phyloP scores from a whole-genome alignment of 345 rosid species.

The Hypericum androsaemum region DNA sequence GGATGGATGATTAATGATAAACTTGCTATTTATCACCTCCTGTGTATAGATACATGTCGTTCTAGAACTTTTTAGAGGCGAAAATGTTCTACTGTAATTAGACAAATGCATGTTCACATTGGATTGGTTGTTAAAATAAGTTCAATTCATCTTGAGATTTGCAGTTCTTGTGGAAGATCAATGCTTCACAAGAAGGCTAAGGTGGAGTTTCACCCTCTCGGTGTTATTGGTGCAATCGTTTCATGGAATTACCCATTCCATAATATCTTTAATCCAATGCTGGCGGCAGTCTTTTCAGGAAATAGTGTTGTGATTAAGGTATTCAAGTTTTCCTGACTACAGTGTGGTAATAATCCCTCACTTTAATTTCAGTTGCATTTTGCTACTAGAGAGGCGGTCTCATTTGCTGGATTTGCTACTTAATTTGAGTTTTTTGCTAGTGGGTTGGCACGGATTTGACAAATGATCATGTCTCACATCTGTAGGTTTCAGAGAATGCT shows the following conservation, averaged over 20 bases:
- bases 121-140: background rate
- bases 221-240: slow-evolving; percentile 93
- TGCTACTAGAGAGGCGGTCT: background rate
- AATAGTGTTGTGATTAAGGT: slow-evolving; percentile 92
- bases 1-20: too few species aligned
- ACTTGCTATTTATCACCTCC: too few species aligned
- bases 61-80: too few species aligned
- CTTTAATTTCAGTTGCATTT: background rate
- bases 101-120: too few species aligned
- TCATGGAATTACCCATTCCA: slow-evolving; percentile 99
- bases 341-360: too few species aligned
- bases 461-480: slow-evolving; percentile 17
- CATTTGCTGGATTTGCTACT: too few species aligned
- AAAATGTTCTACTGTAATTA: too few species aligned
- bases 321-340: background rate
- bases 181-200: slow-evolving; percentile 83
- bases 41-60: too few species aligned
- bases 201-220: slow-evolving; percentile 93
- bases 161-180: slow-evolving; percentile 90
- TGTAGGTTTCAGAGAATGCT: slow-evolving; percentile 86
- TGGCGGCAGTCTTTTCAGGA: slow-evolving; percentile 95
- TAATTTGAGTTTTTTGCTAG: background rate
- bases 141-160: slow-evolving; percentile 5
- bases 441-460: slow-evolving; percentile 8
- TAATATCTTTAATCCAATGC: slow-evolving; percentile 94